A percentile compares a stretch with the other conserved stretches of the same genome.
Conservation (phyloP, 306 rosid species). For the Ziziphus jujuba region DNA sequence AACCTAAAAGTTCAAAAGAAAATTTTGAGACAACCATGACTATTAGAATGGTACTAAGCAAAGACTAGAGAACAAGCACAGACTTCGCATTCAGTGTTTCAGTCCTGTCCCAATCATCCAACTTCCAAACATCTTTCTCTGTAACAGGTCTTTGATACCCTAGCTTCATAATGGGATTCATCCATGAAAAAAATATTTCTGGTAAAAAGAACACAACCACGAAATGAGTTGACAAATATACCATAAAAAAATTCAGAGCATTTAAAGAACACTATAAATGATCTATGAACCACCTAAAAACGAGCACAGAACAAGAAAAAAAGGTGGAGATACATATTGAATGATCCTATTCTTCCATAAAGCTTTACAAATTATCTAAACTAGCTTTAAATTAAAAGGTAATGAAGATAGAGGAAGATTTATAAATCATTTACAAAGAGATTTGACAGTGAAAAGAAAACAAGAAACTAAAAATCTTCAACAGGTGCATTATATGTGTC, state of each 20-base stretch:
- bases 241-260: conserved; percentile 29
- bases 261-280: conserved; percentile 11
- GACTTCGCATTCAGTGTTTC: conserved; percentile 71
- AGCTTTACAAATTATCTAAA: background rate
- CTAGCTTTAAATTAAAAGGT: background rate
- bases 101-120: conserved; percentile 85
- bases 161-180: conserved; percentile 75
- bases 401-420: background rate
- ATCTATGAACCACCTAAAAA: conserved; percentile 5
- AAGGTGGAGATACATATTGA: background rate
- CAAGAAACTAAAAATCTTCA: background rate
- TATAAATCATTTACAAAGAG: conserved; percentile 1
- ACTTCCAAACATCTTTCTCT: conserved; percentile 90
- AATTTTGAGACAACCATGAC: conserved; percentile 22
- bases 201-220: conserved; percentile 26
- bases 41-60: conserved; percentile 24
- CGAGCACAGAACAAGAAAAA: conserved; percentile 19
- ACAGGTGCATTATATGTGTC: conserved; percentile 3
- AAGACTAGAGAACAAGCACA: conserved; percentile 20
- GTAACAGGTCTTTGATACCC: conserved; percentile 82
- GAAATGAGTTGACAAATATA: conserved; percentile 19
- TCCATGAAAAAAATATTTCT: conserved; percentile 74
- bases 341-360: background rate
- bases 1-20: conserved; percentile 45
- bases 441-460: background rate